Base-by-base conservation (phyloP, 345 rosid species). In the Eucalyptus dawsonii region DNA sequence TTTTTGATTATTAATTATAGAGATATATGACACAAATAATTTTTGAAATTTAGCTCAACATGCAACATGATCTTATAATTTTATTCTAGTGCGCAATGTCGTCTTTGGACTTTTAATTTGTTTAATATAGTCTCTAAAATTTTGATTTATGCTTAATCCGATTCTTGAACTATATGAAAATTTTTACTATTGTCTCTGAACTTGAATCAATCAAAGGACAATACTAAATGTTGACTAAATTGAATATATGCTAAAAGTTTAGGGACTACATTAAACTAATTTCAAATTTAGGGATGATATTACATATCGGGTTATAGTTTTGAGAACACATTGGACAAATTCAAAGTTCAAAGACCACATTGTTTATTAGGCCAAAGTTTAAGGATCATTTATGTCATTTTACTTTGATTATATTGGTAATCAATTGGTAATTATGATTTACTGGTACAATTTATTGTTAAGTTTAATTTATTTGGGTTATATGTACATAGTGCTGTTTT, bases 311-410 rank as follows among this genome's bases (percentile, higher is more conserved):
- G 62, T 5, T 56, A 24, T 0, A 24, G 12, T 56, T 24, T 56
- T 22, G 11, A 24, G 29, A 56, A 22, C 62, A 56, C 29, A 56
- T 56, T 24, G 62, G 0, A 24, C 29, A 56, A 25, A 56, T 56
- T 56, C 27, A 22, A 56, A 56, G 29, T 56, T 56, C 1, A 5
- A 0, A 6, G 29, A 24, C 6, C 1, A 0, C 2, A 22, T 56
- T 56, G 29, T 2, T 9, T 13, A 24, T 24, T 56, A 6, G 27
- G 2, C 9, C 13, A 56, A 24, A 22, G 29, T 56, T 24, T 6
- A 56, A 22, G 3, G 14, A 24, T 56, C 29, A 22, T 10, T 56
- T 25, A 56, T 56, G 29, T 24, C 29, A 24, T 56, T 56, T 56
- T 56, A 9, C 6, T 25, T 37, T 6, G 4, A 37, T 69, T 31